phyloP scores from a whole-genome alignment of 495 filamentous ascomycete genomes.

The Penicillium subrubescens region DNA sequence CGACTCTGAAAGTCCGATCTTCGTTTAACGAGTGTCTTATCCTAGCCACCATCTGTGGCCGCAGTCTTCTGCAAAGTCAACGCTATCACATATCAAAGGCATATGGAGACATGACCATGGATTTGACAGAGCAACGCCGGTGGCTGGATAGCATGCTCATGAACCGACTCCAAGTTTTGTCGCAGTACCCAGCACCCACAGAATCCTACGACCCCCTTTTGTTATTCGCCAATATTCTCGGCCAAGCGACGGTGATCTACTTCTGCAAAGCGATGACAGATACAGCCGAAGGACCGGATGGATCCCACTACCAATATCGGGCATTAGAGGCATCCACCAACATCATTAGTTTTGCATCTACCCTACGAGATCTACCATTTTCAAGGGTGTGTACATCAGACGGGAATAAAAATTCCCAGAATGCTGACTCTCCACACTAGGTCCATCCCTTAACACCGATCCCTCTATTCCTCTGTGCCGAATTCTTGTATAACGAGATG shows the following conservation, averaged over 20 bases:
- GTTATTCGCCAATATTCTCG: constrained; percentile 42
- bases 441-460: constrained; percentile 25
- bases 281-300: not conserved
- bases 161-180: constrained; percentile 34
- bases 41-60: constrained; percentile 49
- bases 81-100: constrained; percentile 29
- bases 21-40: constrained; percentile 52
- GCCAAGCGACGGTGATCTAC: constrained; percentile 44
- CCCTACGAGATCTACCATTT: constrained; percentile 44
- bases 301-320: not conserved
- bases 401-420: not conserved
- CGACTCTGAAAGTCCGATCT: constrained; percentile 34
- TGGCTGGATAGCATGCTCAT: constrained; percentile 48
- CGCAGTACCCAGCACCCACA: constrained; percentile 13
- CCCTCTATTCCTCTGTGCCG: constrained; percentile 16
- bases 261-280: constrained; percentile 29
- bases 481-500: constrained; percentile 15
- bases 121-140: constrained; percentile 47
- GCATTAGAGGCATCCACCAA: constrained; percentile 34
- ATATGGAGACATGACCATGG: constrained; percentile 28
- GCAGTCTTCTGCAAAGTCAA: constrained; percentile 46
- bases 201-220: constrained; percentile 48
- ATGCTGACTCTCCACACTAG: not conserved
- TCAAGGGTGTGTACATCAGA: constrained; percentile 29
- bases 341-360: constrained; percentile 43